Evolutionary conservation across 305 asterid genomes (phyloP).

Genomic region (Solanum hybrid): DNA sequence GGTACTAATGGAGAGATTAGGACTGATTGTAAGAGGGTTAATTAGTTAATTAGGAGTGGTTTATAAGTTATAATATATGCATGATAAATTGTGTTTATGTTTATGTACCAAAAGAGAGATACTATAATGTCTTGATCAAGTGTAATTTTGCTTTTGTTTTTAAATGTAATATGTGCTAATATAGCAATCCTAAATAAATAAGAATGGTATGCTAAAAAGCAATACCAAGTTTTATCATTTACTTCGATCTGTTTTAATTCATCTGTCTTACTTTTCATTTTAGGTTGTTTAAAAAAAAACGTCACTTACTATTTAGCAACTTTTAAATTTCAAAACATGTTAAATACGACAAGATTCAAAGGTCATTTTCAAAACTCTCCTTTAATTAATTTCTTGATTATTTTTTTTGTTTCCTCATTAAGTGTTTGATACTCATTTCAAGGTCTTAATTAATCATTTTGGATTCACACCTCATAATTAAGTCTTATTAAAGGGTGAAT

Average conservation of each 20-base stretch:
- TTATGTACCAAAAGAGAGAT: neutral
- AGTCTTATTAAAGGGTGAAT: neutral
- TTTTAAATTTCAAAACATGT: no score
- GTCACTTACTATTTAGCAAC: neutral
- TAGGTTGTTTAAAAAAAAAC: no score
- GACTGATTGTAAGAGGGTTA: slow-evolving; percentile 53
- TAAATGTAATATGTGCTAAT: neutral
- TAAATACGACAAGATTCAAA: no score
- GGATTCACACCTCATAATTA: neutral
- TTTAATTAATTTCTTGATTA: neutral
- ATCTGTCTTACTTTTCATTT: neutral
- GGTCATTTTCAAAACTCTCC: neutral
- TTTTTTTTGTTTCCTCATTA: no score
- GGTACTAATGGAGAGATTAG: slow-evolving; percentile 60
- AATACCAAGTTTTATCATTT: neutral
- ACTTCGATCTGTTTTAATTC: neutral
- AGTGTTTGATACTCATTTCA: neutral
- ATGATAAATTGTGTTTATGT: neutral
- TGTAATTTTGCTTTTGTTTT: slow-evolving; percentile 3
- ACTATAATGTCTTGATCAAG: neutral
- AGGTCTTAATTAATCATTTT: neutral
- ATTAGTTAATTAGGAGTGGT: slow-evolving; percentile 5
- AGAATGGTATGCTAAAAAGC: neutral
- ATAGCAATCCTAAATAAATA: neutral
- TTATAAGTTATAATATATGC: neutral